Conservation (phyloP, 129 eudicot species). For the Erigeron canadensis region DNA sequence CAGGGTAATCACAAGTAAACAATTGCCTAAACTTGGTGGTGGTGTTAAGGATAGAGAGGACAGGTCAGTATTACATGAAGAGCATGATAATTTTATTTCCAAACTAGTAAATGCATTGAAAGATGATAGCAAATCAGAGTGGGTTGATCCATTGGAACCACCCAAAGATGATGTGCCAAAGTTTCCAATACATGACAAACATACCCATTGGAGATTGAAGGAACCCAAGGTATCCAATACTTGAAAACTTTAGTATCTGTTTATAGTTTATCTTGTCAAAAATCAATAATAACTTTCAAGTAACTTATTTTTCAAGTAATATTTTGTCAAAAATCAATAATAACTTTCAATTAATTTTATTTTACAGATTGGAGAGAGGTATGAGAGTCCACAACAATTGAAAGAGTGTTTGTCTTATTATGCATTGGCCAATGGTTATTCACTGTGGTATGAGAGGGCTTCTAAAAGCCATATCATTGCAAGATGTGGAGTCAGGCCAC, state of each 20-base stretch:
- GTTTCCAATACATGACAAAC: background rate
- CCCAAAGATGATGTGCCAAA: too few relatives aligned
- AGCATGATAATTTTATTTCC: background rate
- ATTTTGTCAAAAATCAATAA: too few relatives aligned
- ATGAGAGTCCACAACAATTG: background rate
- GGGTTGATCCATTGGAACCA: background rate
- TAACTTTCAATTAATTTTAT: too few relatives aligned
- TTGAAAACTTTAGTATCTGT: too few relatives aligned
- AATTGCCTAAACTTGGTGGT: background rate
- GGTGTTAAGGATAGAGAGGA: too few relatives aligned
- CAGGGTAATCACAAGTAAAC: background rate
- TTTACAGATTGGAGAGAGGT: background rate
- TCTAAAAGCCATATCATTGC: background rate
- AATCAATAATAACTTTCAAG: too few relatives aligned
- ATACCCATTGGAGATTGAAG: background rate
- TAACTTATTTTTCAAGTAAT: too few relatives aligned
- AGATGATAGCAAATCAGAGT: too few relatives aligned
- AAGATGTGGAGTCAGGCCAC: background rate
- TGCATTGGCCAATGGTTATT: background rate
- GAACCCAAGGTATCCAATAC: background rate
- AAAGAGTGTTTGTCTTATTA: background rate
- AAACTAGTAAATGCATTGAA: too few relatives aligned
- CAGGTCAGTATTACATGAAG: too few relatives aligned
- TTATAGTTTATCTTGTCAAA: too few relatives aligned
- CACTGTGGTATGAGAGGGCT: too few relatives aligned